Evolutionary conservation across 1,139 yeast genomes (phyloP).

Genomic region (Oligophagozyma castellii): DNA sequence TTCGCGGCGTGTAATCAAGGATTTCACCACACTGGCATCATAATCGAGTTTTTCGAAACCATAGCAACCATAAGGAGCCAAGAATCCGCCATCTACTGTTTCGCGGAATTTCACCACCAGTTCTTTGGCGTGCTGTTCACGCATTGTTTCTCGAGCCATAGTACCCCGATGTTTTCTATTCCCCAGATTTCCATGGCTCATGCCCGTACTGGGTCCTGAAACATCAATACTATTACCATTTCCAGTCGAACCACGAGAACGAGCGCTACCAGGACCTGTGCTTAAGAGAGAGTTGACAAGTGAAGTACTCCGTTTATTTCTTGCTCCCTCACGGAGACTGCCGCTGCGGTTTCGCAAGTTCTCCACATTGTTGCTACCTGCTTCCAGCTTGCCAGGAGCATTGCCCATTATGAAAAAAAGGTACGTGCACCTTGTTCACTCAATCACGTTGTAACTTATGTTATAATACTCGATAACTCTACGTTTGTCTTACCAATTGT

Average conservation of each 20-base stretch:
- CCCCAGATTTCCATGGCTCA: not conserved
- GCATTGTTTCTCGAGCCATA: conserved; percentile 38
- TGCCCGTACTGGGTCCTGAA: not conserved
- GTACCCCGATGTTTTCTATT: conserved; percentile 25
- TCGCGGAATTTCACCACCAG: conserved; percentile 46
- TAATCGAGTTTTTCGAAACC: conserved; percentile 60
- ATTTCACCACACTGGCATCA: conserved; percentile 55
- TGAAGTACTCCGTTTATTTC: too few relatives aligned
- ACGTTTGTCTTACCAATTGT: too few relatives aligned
- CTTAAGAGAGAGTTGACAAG: too few relatives aligned
- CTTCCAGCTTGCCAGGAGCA: conserved; percentile 44
- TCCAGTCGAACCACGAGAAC: conserved; percentile 1
- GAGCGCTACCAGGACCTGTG: too few relatives aligned
- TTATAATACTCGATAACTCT: too few relatives aligned
- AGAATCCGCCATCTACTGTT: conserved; percentile 62
- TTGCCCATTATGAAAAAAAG: conserved; percentile 51
- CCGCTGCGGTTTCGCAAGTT: too few relatives aligned
- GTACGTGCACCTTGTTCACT: too few relatives aligned
- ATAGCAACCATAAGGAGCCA: conserved; percentile 85
- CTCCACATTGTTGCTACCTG: too few relatives aligned
- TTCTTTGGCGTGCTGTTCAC: conserved; percentile 41
- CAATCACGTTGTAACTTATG: too few relatives aligned
- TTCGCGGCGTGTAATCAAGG: conserved; percentile 48
- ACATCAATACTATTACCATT: not conserved
- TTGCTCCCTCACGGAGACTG: too few relatives aligned